Evolutionary conservation across 192 early-diverging fungal genomes (phyloP).

Genomic region (Podila clonocystis): DNA sequence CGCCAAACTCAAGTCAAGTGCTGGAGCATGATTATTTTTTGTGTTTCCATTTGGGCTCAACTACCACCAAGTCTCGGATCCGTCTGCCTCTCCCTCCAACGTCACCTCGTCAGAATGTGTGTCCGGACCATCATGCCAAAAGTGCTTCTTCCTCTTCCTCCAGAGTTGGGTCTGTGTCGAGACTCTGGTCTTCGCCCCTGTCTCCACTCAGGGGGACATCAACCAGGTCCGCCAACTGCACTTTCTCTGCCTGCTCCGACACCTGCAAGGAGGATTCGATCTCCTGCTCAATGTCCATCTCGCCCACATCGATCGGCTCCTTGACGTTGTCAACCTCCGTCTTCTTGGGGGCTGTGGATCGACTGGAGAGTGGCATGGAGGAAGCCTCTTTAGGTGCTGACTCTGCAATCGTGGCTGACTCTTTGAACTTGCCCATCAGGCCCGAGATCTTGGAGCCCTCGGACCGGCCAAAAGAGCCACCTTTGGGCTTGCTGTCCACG

Average conservation of each 20-base stretch:
- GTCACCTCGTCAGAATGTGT: no score
- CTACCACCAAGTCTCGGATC: no score
- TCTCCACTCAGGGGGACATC: conserved; percentile 6
- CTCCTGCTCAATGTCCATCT: conserved; percentile 1
- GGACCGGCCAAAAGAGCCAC: conserved; percentile 14
- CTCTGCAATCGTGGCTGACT: background rate
- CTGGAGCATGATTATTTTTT: no score
- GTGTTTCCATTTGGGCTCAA: no score
- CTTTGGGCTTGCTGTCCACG: background rate
- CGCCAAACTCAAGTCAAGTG: no score
- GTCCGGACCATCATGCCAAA: no score
- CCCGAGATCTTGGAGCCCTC: conserved; percentile 22
- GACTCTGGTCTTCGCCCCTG: background rate
- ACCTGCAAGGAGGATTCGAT: conserved; percentile 11
- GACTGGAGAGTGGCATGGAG: background rate
- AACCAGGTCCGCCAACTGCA: conserved; percentile 3
- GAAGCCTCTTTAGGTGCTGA: background rate
- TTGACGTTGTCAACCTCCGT: background rate
- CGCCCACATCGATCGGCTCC: background rate
- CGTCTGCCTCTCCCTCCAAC: no score
- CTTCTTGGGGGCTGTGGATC: no score
- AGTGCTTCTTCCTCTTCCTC: background rate
- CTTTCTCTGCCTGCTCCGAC: background rate
- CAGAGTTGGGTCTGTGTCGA: background rate
- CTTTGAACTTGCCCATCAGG: conserved; percentile 6